Conservation (phyloP, 495 filamentous ascomycete genomes). For the Aspergillus leporis region DNA sequence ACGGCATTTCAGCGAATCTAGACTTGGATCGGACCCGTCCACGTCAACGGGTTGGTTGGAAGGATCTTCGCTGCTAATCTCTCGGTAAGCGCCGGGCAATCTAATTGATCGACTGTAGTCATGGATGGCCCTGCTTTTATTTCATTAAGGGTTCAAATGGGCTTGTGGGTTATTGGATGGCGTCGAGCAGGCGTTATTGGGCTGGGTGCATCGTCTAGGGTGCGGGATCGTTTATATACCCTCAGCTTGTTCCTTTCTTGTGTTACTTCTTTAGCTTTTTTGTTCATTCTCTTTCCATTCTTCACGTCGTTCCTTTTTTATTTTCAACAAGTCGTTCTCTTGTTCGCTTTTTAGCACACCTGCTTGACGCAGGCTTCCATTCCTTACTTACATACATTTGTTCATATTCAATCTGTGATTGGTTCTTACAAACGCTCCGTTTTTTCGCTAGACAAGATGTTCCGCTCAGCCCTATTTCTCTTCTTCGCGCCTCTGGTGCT, state of each 20-base stretch:
- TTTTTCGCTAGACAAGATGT: background rate
- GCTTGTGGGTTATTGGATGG: background rate
- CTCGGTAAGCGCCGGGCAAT: background rate
- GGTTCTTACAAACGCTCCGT: too few relatives aligned
- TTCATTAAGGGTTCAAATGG: constrained; percentile 2
- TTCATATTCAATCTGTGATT: background rate
- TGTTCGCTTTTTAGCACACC: background rate
- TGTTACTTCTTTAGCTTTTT: background rate
- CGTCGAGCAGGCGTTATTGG: background rate
- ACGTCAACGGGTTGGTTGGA: background rate
- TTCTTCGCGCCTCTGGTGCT: constrained; percentile 13
- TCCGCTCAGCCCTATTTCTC: constrained; percentile 5
- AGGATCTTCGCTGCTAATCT: background rate
- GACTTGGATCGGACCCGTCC: background rate
- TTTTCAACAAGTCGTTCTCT: constrained; percentile 5
- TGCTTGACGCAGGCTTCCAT: background rate
- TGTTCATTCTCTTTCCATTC: background rate
- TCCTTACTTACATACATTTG: background rate
- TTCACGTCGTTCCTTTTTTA: constrained; percentile 4
- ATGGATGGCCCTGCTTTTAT: background rate
- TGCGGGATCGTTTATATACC: background rate
- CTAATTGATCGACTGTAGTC: background rate
- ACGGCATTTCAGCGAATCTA: background rate
- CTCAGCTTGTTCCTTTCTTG: background rate
- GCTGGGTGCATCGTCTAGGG: background rate